Percentiles rank a stretch among this genome's conserved stretches.
These are phyloP conservation scores for Cupressus sempervirens DNA, from an alignment of 75 land plant genomes.

Conservation along the genomic window DNA sequence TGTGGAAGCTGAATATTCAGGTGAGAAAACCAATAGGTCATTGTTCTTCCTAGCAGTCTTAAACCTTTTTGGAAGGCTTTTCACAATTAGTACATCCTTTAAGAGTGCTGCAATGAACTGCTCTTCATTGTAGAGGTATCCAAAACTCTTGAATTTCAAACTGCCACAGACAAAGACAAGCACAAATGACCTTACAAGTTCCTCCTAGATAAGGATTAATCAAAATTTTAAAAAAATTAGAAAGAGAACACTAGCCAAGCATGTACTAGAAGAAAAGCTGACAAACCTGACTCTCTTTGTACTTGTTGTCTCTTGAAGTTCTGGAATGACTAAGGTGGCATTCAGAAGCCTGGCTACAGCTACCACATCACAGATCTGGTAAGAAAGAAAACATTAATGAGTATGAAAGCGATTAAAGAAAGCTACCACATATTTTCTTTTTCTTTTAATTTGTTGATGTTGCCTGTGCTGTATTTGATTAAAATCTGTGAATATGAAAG, in stretches of 20 bases:
- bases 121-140: slow-evolving; percentile 44
- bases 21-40: slow-evolving; percentile 37
- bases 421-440: background rate
- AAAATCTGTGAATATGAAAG: background rate
- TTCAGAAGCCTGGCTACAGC: slow-evolving; percentile 73
- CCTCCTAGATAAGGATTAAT: background rate
- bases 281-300: slow-evolving; percentile 69
- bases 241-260: background rate
- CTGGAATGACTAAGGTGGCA: slow-evolving; percentile 81
- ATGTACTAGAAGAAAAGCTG: background rate
- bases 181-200: background rate
- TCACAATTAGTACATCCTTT: slow-evolving; percentile 37
- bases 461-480: background rate
- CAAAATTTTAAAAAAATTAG: background rate
- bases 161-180: slow-evolving; percentile 22
- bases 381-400: slow-evolving; percentile 4
- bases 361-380: slow-evolving; percentile 84
- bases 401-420: background rate
- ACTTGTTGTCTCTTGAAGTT: slow-evolving; percentile 63
- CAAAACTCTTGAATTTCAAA: slow-evolving; percentile 41
- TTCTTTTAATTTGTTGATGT: background rate
- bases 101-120: slow-evolving; percentile 38
- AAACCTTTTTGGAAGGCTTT: slow-evolving; percentile 44
- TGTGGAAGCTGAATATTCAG: slow-evolving; percentile 34
- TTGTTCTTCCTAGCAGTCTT: slow-evolving; percentile 44